Percentiles rank a stretch among this genome's conserved stretches.
phyloP scores from a whole-genome alignment of 1,284 basidiomycete genomes.

The Schizopora paradoxa region DNA sequence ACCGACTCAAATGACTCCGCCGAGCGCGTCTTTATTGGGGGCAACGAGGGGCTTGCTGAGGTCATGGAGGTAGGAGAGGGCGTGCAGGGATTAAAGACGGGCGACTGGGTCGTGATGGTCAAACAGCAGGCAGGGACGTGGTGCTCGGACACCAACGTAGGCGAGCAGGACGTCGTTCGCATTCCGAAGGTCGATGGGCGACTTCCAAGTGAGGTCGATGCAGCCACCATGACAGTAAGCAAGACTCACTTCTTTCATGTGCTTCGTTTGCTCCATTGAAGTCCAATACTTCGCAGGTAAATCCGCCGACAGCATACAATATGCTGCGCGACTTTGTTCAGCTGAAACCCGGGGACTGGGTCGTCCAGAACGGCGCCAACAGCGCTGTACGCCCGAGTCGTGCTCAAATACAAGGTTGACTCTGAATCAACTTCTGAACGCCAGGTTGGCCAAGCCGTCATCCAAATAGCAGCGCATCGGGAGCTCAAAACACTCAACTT shows the following conservation, averaged over 20 bases:
- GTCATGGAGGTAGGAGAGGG: slow-evolving; percentile 56
- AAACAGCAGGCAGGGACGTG: slow-evolving; percentile 73
- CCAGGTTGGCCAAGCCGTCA: slow-evolving; percentile 74
- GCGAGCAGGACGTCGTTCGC: slow-evolving; percentile 51
- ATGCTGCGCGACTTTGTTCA: slow-evolving; percentile 70
- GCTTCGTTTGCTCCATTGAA: not conserved
- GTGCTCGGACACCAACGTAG: slow-evolving; percentile 57
- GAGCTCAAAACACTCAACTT: slow-evolving; percentile 75
- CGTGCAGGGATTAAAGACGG: slow-evolving; percentile 43
- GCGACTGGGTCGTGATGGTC: slow-evolving; percentile 74
- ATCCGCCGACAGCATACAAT: slow-evolving; percentile 77
- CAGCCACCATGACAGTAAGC: slow-evolving; percentile 68
- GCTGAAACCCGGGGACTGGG: slow-evolving; percentile 63
- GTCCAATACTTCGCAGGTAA: slow-evolving; percentile 48
- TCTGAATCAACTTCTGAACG: slow-evolving; percentile 5
- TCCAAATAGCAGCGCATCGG: slow-evolving; percentile 68
- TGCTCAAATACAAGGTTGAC: not conserved
- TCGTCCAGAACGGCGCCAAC: slow-evolving; percentile 83
- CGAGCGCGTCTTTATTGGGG: slow-evolving; percentile 53
- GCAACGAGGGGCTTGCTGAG: slow-evolving; percentile 76
- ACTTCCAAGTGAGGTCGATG: slow-evolving; percentile 51
- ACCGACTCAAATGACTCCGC: slow-evolving; percentile 29
- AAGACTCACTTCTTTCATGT: not conserved
- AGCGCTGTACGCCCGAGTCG: slow-evolving; percentile 53
- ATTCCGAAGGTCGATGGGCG: slow-evolving; percentile 40